phyloP scores from a whole-genome alignment of 106 monocot genomes.

The Dendrobium officinale region DNA sequence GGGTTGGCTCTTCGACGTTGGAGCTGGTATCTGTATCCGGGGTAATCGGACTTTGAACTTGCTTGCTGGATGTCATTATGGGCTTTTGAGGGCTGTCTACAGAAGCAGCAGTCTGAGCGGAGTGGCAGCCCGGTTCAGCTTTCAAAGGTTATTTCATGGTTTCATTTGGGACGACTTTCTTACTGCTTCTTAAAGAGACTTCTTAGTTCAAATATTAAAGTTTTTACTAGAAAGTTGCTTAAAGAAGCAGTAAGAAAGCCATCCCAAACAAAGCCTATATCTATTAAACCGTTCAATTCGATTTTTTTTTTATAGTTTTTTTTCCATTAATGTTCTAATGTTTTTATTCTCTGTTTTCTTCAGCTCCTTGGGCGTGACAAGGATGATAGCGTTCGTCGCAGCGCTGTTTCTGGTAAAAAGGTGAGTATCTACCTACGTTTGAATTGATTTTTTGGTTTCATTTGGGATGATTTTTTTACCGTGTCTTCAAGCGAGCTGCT shows the following conservation, averaged over 20 bases:
- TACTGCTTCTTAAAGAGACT: no score
- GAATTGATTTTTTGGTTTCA: background rate
- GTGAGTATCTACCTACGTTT: conserved; percentile 18
- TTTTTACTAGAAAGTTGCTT: no score
- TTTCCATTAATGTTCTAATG: background rate
- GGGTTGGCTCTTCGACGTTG: conserved; percentile 94
- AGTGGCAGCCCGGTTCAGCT: conserved; percentile 77
- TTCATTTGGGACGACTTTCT: no score
- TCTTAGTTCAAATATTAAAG: no score
- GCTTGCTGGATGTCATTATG: conserved; percentile 28
- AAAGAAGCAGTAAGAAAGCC: no score
- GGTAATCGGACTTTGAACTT: conserved; percentile 39
- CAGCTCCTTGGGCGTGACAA: conserved; percentile 94
- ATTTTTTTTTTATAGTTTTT: background rate
- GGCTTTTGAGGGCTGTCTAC: conserved; percentile 57
- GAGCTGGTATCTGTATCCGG: conserved; percentile 71
- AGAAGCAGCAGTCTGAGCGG: conserved; percentile 56
- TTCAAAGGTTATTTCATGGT: conserved; percentile 48
- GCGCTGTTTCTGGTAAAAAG: conserved; percentile 99
- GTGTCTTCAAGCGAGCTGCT: no score
- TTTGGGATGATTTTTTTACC: no score
- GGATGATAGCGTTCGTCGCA: conserved; percentile 71
- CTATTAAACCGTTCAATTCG: no score
- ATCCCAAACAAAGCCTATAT: no score
- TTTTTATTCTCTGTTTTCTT: background rate